A percentile compares a stretch with the other conserved stretches of the same genome.
Conservation (phyloP, 1,139 yeast genomes). For the Yamadazyma mexicana region DNA sequence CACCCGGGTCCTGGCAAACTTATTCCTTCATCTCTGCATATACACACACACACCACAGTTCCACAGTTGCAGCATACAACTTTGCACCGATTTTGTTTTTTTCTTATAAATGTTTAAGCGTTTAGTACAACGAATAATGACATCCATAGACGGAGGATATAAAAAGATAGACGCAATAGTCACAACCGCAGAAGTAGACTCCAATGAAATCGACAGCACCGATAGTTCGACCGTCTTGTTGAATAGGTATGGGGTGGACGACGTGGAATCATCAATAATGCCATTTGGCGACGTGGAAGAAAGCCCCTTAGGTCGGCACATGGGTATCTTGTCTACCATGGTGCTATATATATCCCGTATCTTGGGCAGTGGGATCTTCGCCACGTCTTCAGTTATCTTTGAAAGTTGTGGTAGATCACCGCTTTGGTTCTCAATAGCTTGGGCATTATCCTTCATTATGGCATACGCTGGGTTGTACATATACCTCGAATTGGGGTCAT, state of each 20-base stretch:
- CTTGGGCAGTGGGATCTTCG: conserved; percentile 77
- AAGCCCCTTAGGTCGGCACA: conserved; percentile 72
- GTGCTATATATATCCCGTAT: conserved; percentile 65
- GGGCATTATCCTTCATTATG: conserved; percentile 60
- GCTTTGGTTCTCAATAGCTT: conserved; percentile 54
- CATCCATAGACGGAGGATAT: conserved; percentile 5
- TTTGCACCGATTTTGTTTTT: too few relatives aligned
- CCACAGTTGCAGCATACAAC: background rate
- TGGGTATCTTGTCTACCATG: conserved; percentile 66
- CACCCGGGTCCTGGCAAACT: background rate
- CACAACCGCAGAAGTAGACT: conserved; percentile 5
- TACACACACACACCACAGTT: conserved; percentile 1
- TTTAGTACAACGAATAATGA: conserved; percentile 1
- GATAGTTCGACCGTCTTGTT: background rate
- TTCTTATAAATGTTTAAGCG: background rate
- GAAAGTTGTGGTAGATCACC: conserved; percentile 70
- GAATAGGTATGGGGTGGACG: conserved; percentile 4
- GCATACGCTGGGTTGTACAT: conserved; percentile 68
- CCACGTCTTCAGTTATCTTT: conserved; percentile 66
- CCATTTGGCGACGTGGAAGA: conserved; percentile 40
- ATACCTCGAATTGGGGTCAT: conserved; percentile 66
- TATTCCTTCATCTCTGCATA: background rate
- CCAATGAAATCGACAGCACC: background rate
- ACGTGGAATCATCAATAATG: background rate
- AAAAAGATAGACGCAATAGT: conserved; percentile 8